phyloP scores from a whole-genome alignment of 495 filamentous ascomycete genomes.

The Penicillium coprophilum region DNA sequence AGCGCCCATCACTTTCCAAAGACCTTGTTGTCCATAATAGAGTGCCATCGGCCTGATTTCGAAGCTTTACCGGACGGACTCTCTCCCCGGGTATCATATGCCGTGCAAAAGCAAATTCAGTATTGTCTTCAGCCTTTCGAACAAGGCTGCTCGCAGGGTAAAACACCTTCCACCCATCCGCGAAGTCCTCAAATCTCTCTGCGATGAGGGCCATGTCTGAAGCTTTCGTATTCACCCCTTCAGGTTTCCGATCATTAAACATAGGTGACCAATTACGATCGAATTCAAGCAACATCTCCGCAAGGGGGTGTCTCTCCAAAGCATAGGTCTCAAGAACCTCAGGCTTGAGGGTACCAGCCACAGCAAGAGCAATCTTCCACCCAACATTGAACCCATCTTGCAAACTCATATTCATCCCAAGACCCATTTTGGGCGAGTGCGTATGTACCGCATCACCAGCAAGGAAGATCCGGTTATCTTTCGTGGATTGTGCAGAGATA shows the following conservation, averaged over 20 bases:
- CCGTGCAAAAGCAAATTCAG: constrained; percentile 22
- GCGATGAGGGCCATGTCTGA: constrained; percentile 32
- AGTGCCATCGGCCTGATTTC: constrained; percentile 54
- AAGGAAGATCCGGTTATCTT: constrained; percentile 69
- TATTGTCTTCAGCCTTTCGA: constrained; percentile 21
- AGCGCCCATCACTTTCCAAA: constrained; percentile 54
- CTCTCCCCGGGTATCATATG: constrained; percentile 50
- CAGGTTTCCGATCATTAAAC: constrained; percentile 18
- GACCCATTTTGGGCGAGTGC: constrained; percentile 78
- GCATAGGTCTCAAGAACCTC: constrained; percentile 69
- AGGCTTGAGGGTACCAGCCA: constrained; percentile 55
- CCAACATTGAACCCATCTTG: constrained; percentile 76
- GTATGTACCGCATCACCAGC: constrained; percentile 83
- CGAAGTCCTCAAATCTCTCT: constrained; percentile 31
- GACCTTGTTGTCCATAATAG: constrained; percentile 48
- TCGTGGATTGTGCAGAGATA: constrained; percentile 64
- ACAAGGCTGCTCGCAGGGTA: constrained; percentile 37
- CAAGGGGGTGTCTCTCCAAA: constrained; percentile 65
- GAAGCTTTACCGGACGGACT: constrained; percentile 52
- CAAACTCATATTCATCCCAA: constrained; percentile 85
- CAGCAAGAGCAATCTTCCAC: constrained; percentile 75
- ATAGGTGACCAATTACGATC: constrained; percentile 45
- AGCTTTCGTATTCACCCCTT: constrained; percentile 11
- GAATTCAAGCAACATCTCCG: constrained; percentile 69
- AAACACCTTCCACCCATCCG: constrained; percentile 38